Percentiles rank a stretch among this genome's conserved stretches.
These are phyloP conservation scores for Schoenoplectus tabernaemontani DNA, from an alignment of 202 grass and related monocot genomes.

Conservation along the genomic window DNA sequence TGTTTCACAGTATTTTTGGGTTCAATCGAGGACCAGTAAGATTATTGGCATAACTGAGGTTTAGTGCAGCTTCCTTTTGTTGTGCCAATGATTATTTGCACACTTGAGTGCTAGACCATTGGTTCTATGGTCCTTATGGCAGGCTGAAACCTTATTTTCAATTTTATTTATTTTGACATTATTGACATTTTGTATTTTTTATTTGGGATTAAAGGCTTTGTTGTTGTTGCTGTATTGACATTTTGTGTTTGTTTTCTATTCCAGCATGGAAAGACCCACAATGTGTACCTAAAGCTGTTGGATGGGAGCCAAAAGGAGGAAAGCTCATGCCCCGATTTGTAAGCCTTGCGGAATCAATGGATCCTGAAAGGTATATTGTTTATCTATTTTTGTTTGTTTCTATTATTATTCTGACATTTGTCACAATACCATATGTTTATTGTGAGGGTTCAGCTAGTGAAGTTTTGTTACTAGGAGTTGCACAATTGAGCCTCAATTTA, in stretches of 20 bases:
- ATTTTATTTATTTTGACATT: neutral
- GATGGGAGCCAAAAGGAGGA: constrained; percentile 68
- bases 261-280: constrained; percentile 49
- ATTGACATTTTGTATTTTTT: constrained; percentile 14
- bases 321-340: constrained; percentile 27
- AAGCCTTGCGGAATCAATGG: constrained; percentile 49
- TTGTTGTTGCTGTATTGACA: neutral
- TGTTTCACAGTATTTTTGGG: neutral
- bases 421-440: neutral
- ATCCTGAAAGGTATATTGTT: constrained; percentile 45
- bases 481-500: neutral
- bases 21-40: neutral
- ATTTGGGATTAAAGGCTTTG: no score
- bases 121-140: neutral
- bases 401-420: neutral
- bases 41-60: neutral
- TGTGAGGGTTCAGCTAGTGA: neutral
- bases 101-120: neutral
- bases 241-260: constrained; percentile 23
- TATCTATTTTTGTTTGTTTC: neutral
- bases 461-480: neutral
- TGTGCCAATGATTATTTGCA: neutral
- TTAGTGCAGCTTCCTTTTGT: neutral
- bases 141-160: neutral
- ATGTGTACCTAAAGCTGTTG: constrained; percentile 65